phyloP scores from a whole-genome alignment of 495 filamentous ascomycete genomes.

The Astrothelium subdiscretum region DNA sequence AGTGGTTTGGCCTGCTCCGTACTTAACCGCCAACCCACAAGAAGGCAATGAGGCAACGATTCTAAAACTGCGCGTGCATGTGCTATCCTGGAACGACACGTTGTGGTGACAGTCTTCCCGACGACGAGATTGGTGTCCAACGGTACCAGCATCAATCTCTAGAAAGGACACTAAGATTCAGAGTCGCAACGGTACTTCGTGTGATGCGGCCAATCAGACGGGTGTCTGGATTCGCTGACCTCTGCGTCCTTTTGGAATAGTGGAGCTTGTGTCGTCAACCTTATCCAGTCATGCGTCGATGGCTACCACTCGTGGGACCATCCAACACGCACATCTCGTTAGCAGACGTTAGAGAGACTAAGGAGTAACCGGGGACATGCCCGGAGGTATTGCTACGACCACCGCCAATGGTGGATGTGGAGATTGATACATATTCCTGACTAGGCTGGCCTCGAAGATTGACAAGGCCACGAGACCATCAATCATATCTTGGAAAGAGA shows the following conservation, averaged over 20 bases:
- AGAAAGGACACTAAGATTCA: not conserved
- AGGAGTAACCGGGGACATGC: not conserved
- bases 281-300: not conserved
- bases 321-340: conserved; percentile 1
- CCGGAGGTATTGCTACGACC: not conserved
- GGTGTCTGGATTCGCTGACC: not conserved
- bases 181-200: not conserved
- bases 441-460: not conserved
- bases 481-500: not conserved
- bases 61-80: not conserved
- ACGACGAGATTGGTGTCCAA: not conserved
- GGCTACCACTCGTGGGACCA: not conserved
- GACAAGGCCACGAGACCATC: not conserved
- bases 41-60: conserved; percentile 1
- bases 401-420: not conserved
- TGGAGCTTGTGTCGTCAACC: not conserved
- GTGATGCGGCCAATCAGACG: not conserved
- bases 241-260: not conserved
- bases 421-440: not conserved
- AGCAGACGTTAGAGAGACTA: not conserved
- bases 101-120: not conserved
- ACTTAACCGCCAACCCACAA: not conserved
- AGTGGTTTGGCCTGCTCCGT: not conserved
- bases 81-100: not conserved
- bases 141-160: not conserved